These are phyloP conservation scores for Chrysanthemum lavandulifolium DNA, from an alignment of 129 eudicot species.

Conservation along the genomic window DNA sequence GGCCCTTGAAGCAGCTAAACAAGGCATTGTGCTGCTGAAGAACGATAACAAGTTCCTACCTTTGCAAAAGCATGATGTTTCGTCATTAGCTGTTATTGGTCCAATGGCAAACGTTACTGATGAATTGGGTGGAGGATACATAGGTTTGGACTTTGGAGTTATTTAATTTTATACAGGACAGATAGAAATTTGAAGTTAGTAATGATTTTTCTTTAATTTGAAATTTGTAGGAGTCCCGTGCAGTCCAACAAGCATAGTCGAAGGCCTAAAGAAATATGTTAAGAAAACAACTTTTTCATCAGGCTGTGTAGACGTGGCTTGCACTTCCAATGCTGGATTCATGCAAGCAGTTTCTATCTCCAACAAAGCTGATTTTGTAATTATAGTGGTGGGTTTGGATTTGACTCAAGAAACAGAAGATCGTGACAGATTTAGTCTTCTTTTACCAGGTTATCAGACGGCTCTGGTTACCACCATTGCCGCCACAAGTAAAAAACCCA, in stretches of 20 bases:
- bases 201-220: neutral
- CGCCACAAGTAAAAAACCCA: conserved; percentile 54
- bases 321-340: conserved; percentile 55
- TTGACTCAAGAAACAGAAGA: conserved; percentile 91
- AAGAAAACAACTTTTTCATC: conserved; percentile 41
- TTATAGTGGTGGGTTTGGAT: conserved; percentile 81
- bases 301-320: conserved; percentile 72
- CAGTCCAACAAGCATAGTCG: conserved; percentile 53
- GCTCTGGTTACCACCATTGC: conserved; percentile 56
- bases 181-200: neutral
- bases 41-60: conserved; percentile 76
- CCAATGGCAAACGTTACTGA: conserved; percentile 66
- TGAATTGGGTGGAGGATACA: conserved; percentile 72
- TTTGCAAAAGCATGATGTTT: conserved; percentile 46
- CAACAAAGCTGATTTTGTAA: conserved; percentile 61
- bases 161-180: neutral
- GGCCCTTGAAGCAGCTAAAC: conserved; percentile 86
- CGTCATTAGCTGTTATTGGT: conserved; percentile 82
- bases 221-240: conserved; percentile 68
- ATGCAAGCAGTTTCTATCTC: conserved; percentile 64
- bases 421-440: conserved; percentile 78
- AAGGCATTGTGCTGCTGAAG: conserved; percentile 88
- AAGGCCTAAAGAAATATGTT: conserved; percentile 55
- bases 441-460: conserved; percentile 85
- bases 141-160: conserved; percentile 61